Percentiles rank a stretch among this genome's conserved stretches.
Evolutionary conservation across 2,329 filamentous ascomycete genomes (phyloP).

Genomic region (Hypoxylon rubiginosum): DNA sequence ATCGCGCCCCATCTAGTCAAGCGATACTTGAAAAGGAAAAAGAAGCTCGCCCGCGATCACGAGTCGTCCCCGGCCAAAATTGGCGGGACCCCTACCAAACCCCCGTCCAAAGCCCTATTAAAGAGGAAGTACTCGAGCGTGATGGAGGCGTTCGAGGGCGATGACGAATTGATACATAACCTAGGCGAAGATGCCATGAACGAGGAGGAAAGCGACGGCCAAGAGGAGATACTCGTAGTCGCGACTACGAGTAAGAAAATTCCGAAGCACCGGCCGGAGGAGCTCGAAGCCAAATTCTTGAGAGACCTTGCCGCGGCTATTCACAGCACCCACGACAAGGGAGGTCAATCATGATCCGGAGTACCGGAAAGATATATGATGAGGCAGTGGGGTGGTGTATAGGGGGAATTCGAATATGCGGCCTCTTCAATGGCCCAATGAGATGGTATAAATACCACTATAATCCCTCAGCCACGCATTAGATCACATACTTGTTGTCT

Average conservation of each 20-base stretch:
- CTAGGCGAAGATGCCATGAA: background rate
- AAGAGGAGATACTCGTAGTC: constrained; percentile 42
- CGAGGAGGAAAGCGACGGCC: constrained; percentile 10
- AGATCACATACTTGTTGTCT: background rate
- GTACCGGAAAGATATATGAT: background rate
- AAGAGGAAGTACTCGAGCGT: constrained; percentile 54
- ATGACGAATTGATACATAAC: constrained; percentile 25
- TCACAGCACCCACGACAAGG: background rate
- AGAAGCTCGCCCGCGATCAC: background rate
- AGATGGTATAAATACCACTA: background rate
- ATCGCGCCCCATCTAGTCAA: constrained; percentile 59
- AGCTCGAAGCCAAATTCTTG: constrained; percentile 30
- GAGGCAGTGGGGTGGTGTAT: background rate
- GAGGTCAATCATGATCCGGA: background rate
- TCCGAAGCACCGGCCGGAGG: constrained; percentile 12
- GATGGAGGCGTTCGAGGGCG: constrained; percentile 52
- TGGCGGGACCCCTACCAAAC: constrained; percentile 37
- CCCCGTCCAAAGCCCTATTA: constrained; percentile 1
- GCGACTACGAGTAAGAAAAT: constrained; percentile 25
- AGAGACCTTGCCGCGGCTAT: constrained; percentile 37
- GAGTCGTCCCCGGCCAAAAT: background rate
- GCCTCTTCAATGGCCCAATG: background rate
- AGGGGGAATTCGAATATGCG: background rate
- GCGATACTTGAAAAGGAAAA: constrained; percentile 57
- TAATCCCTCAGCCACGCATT: background rate